phyloP scores from a whole-genome alignment of 2,329 filamentous ascomycete species.

The Sclerotinia borealis region DNA sequence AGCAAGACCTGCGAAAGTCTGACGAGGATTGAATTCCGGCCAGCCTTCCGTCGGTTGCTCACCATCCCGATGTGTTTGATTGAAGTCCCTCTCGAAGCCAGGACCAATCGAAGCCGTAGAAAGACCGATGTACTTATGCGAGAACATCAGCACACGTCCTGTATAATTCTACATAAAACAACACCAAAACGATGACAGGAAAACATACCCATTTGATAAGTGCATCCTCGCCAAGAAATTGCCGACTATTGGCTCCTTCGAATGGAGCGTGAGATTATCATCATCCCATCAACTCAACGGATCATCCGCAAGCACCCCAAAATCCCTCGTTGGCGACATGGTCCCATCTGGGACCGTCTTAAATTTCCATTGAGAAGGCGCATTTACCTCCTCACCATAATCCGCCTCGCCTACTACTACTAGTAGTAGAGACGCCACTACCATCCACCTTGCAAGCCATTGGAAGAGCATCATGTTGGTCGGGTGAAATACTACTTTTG shows the following conservation, averaged over 20 bases:
- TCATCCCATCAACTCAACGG: conserved; percentile 7
- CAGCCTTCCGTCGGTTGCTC: conserved; percentile 44
- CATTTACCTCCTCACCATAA: conserved; percentile 13
- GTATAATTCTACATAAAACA: not conserved
- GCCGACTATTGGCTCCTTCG: conserved; percentile 11
- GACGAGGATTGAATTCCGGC: conserved; percentile 58
- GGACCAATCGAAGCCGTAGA: conserved; percentile 14
- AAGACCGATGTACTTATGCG: conserved; percentile 15
- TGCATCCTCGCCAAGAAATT: conserved; percentile 15
- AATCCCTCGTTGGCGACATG: conserved; percentile 5
- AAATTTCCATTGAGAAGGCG: conserved; percentile 12
- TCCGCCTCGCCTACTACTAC: not conserved
- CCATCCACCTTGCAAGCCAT: no score
- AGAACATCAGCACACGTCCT: not conserved
- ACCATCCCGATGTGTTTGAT: conserved; percentile 17
- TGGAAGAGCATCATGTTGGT: no score
- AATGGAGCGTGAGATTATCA: conserved; percentile 2
- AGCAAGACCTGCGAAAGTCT: conserved; percentile 60
- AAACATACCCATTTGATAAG: conserved; percentile 19
- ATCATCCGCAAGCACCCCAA: conserved; percentile 7
- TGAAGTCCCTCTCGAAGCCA: conserved; percentile 19
- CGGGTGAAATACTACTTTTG: no score
- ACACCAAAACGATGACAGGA: not conserved
- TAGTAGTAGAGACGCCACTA: not conserved
- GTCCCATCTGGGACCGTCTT: conserved; percentile 11